Evolutionary conservation across 345 rosid species (phyloP).

Genomic region (Corchorus capsularis): DNA sequence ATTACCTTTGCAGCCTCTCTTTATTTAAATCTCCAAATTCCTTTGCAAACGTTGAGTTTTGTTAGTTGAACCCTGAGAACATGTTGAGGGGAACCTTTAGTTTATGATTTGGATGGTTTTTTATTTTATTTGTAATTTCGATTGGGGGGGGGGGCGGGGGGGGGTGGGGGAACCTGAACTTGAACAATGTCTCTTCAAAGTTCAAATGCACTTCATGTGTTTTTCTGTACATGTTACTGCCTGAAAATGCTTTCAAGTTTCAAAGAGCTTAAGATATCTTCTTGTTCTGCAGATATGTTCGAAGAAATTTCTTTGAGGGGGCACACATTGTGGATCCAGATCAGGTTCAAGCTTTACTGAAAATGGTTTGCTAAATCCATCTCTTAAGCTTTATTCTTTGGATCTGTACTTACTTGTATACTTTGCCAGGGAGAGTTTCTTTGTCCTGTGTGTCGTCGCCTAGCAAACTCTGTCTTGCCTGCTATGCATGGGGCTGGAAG

Average conservation of each 20-base stretch:
- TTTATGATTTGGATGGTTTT: too few species aligned
- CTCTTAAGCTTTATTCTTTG: too few species aligned
- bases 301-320: constrained; percentile 86
- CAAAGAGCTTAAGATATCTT: constrained; percentile 14
- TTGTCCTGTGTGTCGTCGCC: constrained; percentile 92
- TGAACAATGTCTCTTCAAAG: neutral
- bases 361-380: too few species aligned
- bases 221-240: constrained; percentile 6
- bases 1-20: neutral
- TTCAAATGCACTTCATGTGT: constrained; percentile 5
- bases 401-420: constrained; percentile 23
- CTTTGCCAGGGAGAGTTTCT: constrained; percentile 88
- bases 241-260: neutral
- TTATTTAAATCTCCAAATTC: neutral
- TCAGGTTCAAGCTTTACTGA: constrained; percentile 47
- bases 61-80: constrained; percentile 4
- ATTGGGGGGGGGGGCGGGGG: too few species aligned
- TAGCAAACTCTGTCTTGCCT: constrained; percentile 85
- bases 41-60: neutral
- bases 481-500: constrained; percentile 50
- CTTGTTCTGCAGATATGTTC: constrained; percentile 44
- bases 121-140: too few species aligned
- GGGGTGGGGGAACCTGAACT: neutral
- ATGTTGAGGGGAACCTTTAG: constrained; percentile 7
- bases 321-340: constrained; percentile 81